phyloP scores from a whole-genome alignment of 2,329 filamentous ascomycete genomes.

The Alternaria angustiovoidea region DNA sequence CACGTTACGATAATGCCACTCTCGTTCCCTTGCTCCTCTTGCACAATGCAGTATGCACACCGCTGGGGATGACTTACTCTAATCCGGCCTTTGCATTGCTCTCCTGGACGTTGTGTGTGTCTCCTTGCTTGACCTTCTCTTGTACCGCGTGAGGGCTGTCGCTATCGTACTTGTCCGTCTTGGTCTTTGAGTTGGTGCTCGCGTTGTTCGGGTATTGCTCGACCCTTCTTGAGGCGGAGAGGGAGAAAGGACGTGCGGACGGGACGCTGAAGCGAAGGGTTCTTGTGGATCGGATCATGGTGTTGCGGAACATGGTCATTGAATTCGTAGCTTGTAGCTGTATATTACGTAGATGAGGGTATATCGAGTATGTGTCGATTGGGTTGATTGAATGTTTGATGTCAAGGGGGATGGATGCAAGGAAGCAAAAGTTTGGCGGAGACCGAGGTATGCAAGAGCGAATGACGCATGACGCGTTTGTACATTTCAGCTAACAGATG shows the following conservation, averaged over 20 bases:
- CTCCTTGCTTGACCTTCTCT: constrained; percentile 42
- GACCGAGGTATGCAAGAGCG: background rate
- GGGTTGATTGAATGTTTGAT: background rate
- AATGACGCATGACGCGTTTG: constrained; percentile 27
- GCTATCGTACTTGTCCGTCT: constrained; percentile 36
- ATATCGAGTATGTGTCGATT: background rate
- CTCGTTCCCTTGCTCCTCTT: background rate
- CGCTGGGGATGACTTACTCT: constrained; percentile 38
- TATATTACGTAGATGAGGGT: background rate
- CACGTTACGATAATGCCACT: background rate
- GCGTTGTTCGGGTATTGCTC: constrained; percentile 27
- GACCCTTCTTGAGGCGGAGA: constrained; percentile 17
- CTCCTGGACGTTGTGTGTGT: constrained; percentile 47
- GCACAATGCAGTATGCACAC: background rate
- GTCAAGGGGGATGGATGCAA: background rate
- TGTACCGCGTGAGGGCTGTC: constrained; percentile 36
- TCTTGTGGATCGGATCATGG: constrained; percentile 17
- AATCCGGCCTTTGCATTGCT: constrained; percentile 39
- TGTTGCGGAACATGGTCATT: constrained; percentile 23
- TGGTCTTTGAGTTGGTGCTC: constrained; percentile 31
- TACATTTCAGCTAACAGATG: constrained; percentile 12
- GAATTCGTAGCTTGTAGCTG: background rate
- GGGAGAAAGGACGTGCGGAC: constrained; percentile 25
- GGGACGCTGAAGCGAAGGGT: constrained; percentile 5
- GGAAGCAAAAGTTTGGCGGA: background rate